phyloP scores from a whole-genome alignment of 305 asterid genomes.

The Fraxinus latifolia region DNA sequence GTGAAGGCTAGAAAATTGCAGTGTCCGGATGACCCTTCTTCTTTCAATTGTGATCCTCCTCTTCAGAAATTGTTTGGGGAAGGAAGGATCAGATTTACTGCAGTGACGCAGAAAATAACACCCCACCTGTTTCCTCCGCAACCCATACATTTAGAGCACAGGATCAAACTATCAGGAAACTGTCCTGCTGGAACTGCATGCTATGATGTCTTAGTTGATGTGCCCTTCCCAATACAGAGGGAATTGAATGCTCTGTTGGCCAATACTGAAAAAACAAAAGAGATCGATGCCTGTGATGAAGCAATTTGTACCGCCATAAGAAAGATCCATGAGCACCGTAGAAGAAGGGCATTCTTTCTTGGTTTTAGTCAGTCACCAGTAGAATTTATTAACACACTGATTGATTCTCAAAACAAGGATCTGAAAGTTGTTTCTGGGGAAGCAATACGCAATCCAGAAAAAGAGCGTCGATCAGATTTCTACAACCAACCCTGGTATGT shows the following conservation, averaged over 20 bases:
- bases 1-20: conserved; percentile 89
- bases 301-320: conserved; percentile 85
- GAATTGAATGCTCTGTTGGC: conserved; percentile 80
- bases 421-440: conserved; percentile 79
- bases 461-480: conserved; percentile 86
- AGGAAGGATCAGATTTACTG: conserved; percentile 63
- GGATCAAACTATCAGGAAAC: conserved; percentile 84
- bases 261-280: conserved; percentile 79
- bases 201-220: conserved; percentile 82
- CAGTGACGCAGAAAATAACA: conserved; percentile 73
- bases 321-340: conserved; percentile 88
- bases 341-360: conserved; percentile 89
- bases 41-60: conserved; percentile 80
- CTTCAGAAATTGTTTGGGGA: conserved; percentile 86
- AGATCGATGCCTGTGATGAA: conserved; percentile 91
- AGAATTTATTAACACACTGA: conserved; percentile 76
- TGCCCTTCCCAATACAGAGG: conserved; percentile 89
- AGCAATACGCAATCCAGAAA: conserved; percentile 75
- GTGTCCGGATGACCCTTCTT: conserved; percentile 78
- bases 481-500: conserved; percentile 87
- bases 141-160: conserved; percentile 90
- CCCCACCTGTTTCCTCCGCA: conserved; percentile 78
- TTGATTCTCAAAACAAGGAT: conserved; percentile 91
- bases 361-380: conserved; percentile 97
- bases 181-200: conserved; percentile 90